Evolutionary conservation across 768 basidiomycete genomes (phyloP), one percentile per base, ranked within the genome.

Genomic region (Tylopilus plumbeoviolaceoides): DNA sequence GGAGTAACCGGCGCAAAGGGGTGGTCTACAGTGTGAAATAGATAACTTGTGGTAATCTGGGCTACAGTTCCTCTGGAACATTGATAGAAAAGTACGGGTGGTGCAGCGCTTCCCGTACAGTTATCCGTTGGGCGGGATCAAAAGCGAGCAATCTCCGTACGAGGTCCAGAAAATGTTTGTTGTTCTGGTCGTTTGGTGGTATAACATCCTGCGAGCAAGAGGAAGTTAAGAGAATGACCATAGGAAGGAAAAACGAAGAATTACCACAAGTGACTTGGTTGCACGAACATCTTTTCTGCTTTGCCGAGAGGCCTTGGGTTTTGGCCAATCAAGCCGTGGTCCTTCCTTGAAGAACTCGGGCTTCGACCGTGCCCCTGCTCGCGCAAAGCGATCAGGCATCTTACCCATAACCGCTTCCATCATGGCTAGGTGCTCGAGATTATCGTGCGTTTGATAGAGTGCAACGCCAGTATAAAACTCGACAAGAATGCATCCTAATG

Each of bases 331-430:
- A 39, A 99, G 80, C 63, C 85, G 89, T 57, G 77, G 71, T 28
- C 83, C 85, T 20, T 89, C 87, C 66, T 89, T 92, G 78, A 99
- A 98, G 70, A 90, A 97, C 65, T 98, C 95, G 8, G 92, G 84
- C 63, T 95, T 95, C 46, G 84, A 82, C 44, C 87, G 79, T 9
- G 85, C 82, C 17, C 87, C 88, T 41, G 79, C 77, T 40, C 87
- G 79, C 36, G 83, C 82, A 65, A 95, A 92, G 6, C 86, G 83
- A 47, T 89, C 85, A 0, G 95, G 91, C 87, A 98, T 95, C 74
- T 89, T 91, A 53, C 95, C 95, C 90, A 98, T 98, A 36, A 98
- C 97, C 69, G 90, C 87, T 69, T 98, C 95, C 97, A 99, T 99
- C 97, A 99, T 99, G 38, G 95, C 97, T 14, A 99, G 83, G 71